These are phyloP conservation scores for Gentiana straminea DNA, from an alignment of 257 asterid genomes.

Conservation along the genomic window DNA sequence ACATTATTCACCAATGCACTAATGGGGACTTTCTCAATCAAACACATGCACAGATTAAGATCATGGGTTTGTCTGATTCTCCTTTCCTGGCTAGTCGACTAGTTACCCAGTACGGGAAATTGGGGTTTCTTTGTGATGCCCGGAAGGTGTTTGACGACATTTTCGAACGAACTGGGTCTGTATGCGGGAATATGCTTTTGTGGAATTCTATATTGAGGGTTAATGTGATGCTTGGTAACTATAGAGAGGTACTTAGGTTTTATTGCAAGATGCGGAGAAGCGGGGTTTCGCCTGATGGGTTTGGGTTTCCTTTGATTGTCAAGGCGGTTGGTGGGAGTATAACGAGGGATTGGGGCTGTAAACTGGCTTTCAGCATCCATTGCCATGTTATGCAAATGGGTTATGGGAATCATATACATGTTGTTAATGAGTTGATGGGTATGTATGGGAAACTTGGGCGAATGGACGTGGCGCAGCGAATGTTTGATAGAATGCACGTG, in stretches of 20 bases:
- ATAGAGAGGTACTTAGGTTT: constrained; percentile 22
- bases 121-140: constrained; percentile 33
- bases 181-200: constrained; percentile 25
- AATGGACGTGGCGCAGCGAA: constrained; percentile 22
- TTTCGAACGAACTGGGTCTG: constrained; percentile 12
- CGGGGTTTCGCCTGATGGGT: constrained; percentile 38
- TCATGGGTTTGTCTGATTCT: constrained; percentile 20
- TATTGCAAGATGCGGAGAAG: constrained; percentile 38
- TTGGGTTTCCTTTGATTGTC: constrained; percentile 61
- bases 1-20: constrained; percentile 36
- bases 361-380: constrained; percentile 36
- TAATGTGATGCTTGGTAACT: constrained; percentile 22
- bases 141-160: constrained; percentile 41
- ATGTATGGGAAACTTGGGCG: constrained; percentile 56
- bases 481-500: constrained; percentile 46
- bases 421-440: constrained; percentile 43
- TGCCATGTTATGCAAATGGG: constrained; percentile 41
- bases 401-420: constrained; percentile 30
- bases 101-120: constrained; percentile 32
- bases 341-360: constrained; percentile 26
- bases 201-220: constrained; percentile 70
- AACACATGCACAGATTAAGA: constrained; percentile 40
- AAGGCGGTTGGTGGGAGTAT: constrained; percentile 55
- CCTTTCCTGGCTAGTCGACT: constrained; percentile 56
- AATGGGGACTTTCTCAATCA: constrained; percentile 33